Evolutionary conservation across 495 filamentous ascomycete species (phyloP).

Genomic region (Trichocladium antarcticum): DNA sequence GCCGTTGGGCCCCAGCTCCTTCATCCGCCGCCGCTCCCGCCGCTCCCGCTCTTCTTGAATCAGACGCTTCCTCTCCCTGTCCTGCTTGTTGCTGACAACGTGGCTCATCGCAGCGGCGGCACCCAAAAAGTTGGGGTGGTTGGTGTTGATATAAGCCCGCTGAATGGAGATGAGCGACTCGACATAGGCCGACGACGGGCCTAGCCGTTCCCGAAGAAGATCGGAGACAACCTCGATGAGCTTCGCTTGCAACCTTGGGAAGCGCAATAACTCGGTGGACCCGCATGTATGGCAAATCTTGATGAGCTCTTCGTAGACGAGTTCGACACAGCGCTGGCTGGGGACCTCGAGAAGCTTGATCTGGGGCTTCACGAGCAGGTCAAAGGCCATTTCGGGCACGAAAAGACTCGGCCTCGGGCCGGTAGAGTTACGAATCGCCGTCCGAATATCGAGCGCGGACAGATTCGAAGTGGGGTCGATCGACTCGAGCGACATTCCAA

Average conservation of each 20-base stretch:
- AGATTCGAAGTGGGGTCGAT: slow-evolving; percentile 94
- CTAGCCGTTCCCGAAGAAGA: slow-evolving; percentile 81
- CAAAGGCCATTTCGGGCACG: slow-evolving; percentile 94
- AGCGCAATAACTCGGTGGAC: slow-evolving; percentile 81
- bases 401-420: slow-evolving; percentile 91
- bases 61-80: slow-evolving; percentile 73
- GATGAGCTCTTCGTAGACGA: slow-evolving; percentile 98
- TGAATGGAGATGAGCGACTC: slow-evolving; percentile 96
- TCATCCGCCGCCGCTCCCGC: slow-evolving; percentile 67
- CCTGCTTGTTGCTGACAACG: slow-evolving; percentile 86
- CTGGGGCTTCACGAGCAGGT: slow-evolving; percentile 94
- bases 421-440: slow-evolving; percentile 95
- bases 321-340: slow-evolving; percentile 89
- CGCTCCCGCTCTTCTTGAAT: slow-evolving; percentile 74
- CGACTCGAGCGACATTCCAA: slow-evolving; percentile 89
- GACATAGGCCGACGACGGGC: slow-evolving; percentile 80
- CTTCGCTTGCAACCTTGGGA: slow-evolving; percentile 89
- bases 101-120: slow-evolving; percentile 97
- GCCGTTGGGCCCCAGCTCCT: slow-evolving; percentile 74
- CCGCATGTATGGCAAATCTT: slow-evolving; percentile 99
- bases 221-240: slow-evolving; percentile 98
- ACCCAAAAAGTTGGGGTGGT: slow-evolving; percentile 96
- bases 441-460: slow-evolving; percentile 92
- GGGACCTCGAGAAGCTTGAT: slow-evolving; percentile 96
- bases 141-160: slow-evolving; percentile 97